Base-by-base conservation (phyloP, 2,329 filamentous ascomycete genomes). In the Cercospora brassicicola region DNA sequence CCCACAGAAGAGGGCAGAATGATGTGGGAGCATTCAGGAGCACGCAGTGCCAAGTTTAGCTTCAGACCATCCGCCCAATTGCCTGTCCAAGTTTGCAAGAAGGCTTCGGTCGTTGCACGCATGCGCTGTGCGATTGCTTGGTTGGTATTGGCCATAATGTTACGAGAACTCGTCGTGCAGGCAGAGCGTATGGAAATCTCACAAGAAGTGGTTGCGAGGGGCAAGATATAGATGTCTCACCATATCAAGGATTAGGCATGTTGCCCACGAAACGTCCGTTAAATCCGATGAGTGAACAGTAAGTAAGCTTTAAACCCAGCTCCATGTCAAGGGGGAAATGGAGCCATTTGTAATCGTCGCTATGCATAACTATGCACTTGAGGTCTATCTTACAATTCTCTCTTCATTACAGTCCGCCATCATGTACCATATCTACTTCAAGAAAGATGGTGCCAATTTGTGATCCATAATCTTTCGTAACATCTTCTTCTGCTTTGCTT, bases 71-170 rank as follows among this genome's bases (percentile, higher is more conserved):
- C 42, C 26, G 62, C 66, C 70, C 70, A 72, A 20, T 69, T 59
- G 28, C 70, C 71, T 48, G 68, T 67, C 62, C 70, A 74, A 26
- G 69, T 62, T 18, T 70, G 63, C 55, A 73, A 53, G 59, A 73
- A 72, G 15, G 59, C 65, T 56, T 71, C 71, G 9, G 68, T 66
- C 4, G 71, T 72, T 8, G 63, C 56, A 26, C 65, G 66, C 72
- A 73, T 72, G n/a, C 63, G 66, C 7, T 33, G 42, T 28, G 51
- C 62, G 9, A 73, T 39, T 11, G 65, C 48, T 7, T 36, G 2
- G 5, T 33, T 6, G 4, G 11, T 23, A 4, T 26, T 2, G 0
- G 20, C 11, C 48, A 53, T 53, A 2, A 15, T 15, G 33, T 15
- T 36, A 4, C 33, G 13, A 36, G 4, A 11, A 15, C 13, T 15